phyloP scores from a whole-genome alignment of 768 basidiomycete genomes.

The Mycena rebaudengoi region DNA sequence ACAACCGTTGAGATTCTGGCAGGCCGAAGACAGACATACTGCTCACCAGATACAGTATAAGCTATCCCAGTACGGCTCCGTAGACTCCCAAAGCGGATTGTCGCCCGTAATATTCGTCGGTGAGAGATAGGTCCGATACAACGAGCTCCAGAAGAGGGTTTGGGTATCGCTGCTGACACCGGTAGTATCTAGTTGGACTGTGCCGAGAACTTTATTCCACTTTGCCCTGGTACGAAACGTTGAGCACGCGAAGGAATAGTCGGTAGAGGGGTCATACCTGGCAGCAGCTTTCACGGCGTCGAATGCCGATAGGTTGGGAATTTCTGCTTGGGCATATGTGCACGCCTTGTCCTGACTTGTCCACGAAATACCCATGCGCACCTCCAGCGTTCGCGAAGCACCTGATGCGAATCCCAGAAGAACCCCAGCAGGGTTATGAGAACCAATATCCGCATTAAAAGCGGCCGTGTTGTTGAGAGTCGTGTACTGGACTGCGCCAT shows the following conservation, averaged over 20 bases:
- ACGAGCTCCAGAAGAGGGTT: conserved; percentile 22
- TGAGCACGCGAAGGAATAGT: background rate
- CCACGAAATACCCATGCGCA: conserved; percentile 56
- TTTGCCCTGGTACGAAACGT: conserved; percentile 8
- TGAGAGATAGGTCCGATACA: conserved; percentile 34
- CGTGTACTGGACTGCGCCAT: background rate
- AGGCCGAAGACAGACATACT: background rate
- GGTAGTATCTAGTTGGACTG: conserved; percentile 20
- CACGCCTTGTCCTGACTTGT: conserved; percentile 52
- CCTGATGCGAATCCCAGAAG: conserved; percentile 33
- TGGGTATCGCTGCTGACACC: conserved; percentile 20
- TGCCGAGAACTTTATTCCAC: conserved; percentile 22
- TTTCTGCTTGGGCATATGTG: conserved; percentile 50
- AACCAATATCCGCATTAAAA: background rate
- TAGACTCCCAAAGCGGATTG: conserved; percentile 35
- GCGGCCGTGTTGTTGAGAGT: conserved; percentile 1
- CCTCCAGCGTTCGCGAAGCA: conserved; percentile 38
- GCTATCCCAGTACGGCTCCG: conserved; percentile 34
- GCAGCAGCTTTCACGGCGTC: conserved; percentile 20
- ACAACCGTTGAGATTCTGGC: background rate
- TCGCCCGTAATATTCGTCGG: conserved; percentile 38
- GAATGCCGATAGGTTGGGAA: conserved; percentile 27
- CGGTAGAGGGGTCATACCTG: background rate
- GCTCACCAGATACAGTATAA: conserved; percentile 36
- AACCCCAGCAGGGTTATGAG: conserved; percentile 16